Base-by-base conservation (phyloP, 352 stramenopile genomes). In the Phytophthora uliginosa region DNA sequence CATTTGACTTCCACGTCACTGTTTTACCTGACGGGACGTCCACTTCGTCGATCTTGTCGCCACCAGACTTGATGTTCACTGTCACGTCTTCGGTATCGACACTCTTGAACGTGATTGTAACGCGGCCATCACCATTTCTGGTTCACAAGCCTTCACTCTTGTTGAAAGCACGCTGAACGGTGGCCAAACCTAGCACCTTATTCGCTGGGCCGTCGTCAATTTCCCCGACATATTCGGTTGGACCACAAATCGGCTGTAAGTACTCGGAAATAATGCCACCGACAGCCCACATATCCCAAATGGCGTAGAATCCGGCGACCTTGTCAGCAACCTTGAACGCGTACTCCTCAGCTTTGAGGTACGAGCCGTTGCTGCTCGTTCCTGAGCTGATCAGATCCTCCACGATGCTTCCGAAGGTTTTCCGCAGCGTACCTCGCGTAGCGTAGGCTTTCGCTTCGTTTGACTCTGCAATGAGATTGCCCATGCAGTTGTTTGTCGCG, bases 201-300 rank as follows among this genome's bases (percentile, higher is more conserved):
- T 77, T 66, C 1, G 69, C 72, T 15, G 70, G 48, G 20, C 81
- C 81, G 38, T 85, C 70, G 26, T 78, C 70, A 40, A 88, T 79
- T 1, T 80, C 63, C 0, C 78, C 76, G 4, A 85, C 54, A 45
- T 77, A 76, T n/a, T 69, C 33, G 1, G 80, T 84, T 2, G 81
- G 75, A 0, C 76, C 76, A 33, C 81, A 85, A 48, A 85, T 82
- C 2, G 81, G 75, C 68, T 88, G 78, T 8, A 88, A 65, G 20
- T 79, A 88, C 33, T 84, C 73, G 5, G 77, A 69, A 18, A 73
- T 74, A 56, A 84, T 40, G 7, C 60, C 55, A 22, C 64, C 63
- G 31, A 85, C 28, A 24, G 73, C 78, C 47, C 76, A 84, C 17
- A 74, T 66, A 58, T 85, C 78, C 53, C 78, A 85, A 36, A 78